Conservation (phyloP, 345 rosid genomes). For the Eutrema japonicum region DNA sequence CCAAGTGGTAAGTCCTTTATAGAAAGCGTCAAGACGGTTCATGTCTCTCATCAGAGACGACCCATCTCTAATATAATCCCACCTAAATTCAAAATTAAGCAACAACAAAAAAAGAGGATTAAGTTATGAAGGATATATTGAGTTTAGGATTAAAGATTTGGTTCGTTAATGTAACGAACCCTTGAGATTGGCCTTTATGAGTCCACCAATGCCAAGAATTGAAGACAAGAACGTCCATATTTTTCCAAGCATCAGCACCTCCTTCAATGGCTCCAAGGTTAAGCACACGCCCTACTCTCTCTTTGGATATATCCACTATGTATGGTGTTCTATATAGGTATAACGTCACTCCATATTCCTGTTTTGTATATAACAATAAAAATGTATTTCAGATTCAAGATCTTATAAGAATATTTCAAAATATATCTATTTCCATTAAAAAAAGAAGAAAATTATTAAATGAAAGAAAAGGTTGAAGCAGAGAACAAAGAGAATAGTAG, state of each 20-base stretch:
- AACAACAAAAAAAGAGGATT: background rate
- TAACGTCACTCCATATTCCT: slow-evolving; percentile 81
- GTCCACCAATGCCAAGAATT: slow-evolving; percentile 99
- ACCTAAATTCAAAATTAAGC: slow-evolving; percentile 49
- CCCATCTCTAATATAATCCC: slow-evolving; percentile 83
- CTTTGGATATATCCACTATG: slow-evolving; percentile 73
- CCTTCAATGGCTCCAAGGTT: slow-evolving; percentile 63
- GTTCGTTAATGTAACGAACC: slow-evolving; percentile 48
- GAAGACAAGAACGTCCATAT: slow-evolving; percentile 85
- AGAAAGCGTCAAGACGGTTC: slow-evolving; percentile 74
- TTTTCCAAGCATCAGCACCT: slow-evolving; percentile 67
- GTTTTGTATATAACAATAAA: slow-evolving; percentile 10
- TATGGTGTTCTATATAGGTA: slow-evolving; percentile 78
- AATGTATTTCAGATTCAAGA: background rate
- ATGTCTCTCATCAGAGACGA: slow-evolving; percentile 54
- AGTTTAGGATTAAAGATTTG: slow-evolving; percentile 6
- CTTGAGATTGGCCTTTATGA: slow-evolving; percentile 70
- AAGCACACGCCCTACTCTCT: slow-evolving; percentile 65
- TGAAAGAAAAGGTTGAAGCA: slow-evolving; percentile 8
- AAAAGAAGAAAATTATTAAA: background rate
- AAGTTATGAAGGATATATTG: background rate
- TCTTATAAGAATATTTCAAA: slow-evolving; percentile 11
- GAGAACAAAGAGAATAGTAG: slow-evolving; percentile 33
- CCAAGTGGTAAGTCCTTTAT: slow-evolving; percentile 86
- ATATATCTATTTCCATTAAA: background rate